Base-by-base conservation (phyloP, 805 yeast genomes). In the Myxozyma mucilagina region DNA sequence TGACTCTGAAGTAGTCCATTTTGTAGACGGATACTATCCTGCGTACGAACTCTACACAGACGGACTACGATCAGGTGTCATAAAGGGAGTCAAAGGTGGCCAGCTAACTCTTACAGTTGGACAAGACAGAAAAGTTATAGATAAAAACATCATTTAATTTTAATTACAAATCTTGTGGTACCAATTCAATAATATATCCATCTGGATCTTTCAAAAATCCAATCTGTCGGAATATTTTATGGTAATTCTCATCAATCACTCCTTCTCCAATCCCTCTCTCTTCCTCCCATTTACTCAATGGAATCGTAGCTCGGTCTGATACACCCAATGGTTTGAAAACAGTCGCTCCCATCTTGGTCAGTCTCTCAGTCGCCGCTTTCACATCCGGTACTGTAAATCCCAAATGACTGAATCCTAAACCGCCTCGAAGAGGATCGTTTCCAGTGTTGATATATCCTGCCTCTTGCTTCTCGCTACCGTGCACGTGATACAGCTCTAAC, bases 171-270 rank as follows among this genome's bases (percentile, higher is more conserved):
- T 43, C 56, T 32, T 52, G 56, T 13, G 56, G 56, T 3, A 52
- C 56, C 24, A 93, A 77, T 78, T 93, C 99, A 70, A 93, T 82
- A 98, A 98, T 93, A 78, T 94, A 94, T 69, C 94, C 94, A 76
- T 93, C 93, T 5, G 98, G 97, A 71, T 93, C 98, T 68, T 91
- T 81, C 9, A 87, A 96, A 75, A 93, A 94, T 0, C 97, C 98
- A 78, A 94, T 91, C 74, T 90, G 81, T 41, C 34, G 38, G 10
- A 47, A 48, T 31, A 36, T 51, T 10, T n/a, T 38, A 13, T 31
- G 39, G 9, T 52, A 52, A 43, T 52, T 52, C 41, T 52, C 56
- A 42, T 52, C 36, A 4, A 43, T 32, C 1, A 8, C 42, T 29
- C 56, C 56, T 14, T 16, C 31, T 41, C 56, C 56, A 32, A 52